Evolutionary conservation across 371 early-diverging fungal species (phyloP), one percentile per base, ranked within the genome.

Genomic region (Polyrhizophydium stewartii): DNA sequence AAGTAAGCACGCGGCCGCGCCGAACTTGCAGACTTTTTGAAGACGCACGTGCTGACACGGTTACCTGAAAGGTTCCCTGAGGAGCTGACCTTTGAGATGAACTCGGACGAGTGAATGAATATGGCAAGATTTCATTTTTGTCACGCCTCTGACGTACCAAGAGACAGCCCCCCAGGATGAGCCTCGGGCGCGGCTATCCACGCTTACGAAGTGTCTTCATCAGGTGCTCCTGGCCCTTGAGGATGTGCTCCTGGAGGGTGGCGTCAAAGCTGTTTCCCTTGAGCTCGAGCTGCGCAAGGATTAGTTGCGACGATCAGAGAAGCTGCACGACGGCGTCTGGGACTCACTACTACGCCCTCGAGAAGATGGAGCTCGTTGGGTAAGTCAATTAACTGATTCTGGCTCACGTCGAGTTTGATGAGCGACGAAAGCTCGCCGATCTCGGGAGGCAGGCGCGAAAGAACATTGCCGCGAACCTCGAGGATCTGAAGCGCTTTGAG

Each of bases 1-100:
- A 90, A 88, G 84, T 86, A 47, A 22, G 49, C 16, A 47, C 16
- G 70, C 40, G 64, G 47, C 17, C 21, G 41, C 21, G 12, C 41
- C 21, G 41, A 21, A 16, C 21, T 41, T 41, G 41, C 16, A 41
- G 16, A 21, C 16, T 21, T 12, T 41, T 41, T 41, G 12, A 41
- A 41, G 41, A n/a, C n/a, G n/a, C n/a, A n/a, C n/a, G n/a, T n/a
- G n/a, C n/a, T n/a, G 43, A n/a, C 43, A 17, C 17, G 16, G n/a
- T 43, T 43, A 17, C 16, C 43, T 43, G 43, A 17, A 43, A 43
- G n/a, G n/a, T n/a, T n/a, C n/a, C n/a, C n/a, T n/a, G n/a, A n/a
- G n/a, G n/a, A n/a, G n/a, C n/a, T n/a, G n/a, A n/a, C n/a, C n/a
- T n/a, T n/a, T n/a, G n/a, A n/a, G n/a, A n/a, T n/a, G n/a, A n/a